Percentiles rank a stretch among this genome's conserved stretches.
These are phyloP conservation scores for Planoprotostelium fungivorum DNA, from an alignment of 78 protist species.

Conservation along the genomic window DNA sequence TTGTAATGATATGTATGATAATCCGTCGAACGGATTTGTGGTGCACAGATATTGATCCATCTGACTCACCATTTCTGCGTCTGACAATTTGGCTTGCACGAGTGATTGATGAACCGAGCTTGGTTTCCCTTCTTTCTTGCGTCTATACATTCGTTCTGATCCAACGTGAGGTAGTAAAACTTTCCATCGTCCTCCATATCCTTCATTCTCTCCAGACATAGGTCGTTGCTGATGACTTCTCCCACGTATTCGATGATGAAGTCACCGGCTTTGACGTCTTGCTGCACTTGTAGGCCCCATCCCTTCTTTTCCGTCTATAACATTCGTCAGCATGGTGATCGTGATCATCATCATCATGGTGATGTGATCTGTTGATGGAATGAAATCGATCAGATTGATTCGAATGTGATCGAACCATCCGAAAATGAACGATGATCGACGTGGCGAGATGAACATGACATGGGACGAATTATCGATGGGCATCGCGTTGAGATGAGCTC, in stretches of 20 bases:
- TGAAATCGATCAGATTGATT: too few relatives aligned
- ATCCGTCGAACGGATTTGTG: too few relatives aligned
- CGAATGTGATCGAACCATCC: background rate
- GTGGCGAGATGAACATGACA: too few relatives aligned
- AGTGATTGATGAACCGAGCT: constrained; percentile 68
- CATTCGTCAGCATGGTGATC: background rate
- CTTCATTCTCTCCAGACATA: constrained; percentile 25
- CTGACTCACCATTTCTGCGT: constrained; percentile 69
- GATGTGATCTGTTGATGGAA: too few relatives aligned
- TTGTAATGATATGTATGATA: too few relatives aligned
- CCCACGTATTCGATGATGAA: constrained; percentile 78
- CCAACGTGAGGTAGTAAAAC: constrained; percentile 61
- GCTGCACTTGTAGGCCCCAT: constrained; percentile 51
- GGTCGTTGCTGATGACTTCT: constrained; percentile 46
- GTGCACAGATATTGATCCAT: too few relatives aligned
- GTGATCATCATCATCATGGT: background rate
- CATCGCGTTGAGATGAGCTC: background rate
- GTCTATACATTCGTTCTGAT: constrained; percentile 49
- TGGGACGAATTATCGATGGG: background rate
- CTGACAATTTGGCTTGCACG: constrained; percentile 77
- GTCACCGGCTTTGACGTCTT: constrained; percentile 14
- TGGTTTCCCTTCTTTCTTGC: constrained; percentile 61
- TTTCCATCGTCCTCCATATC: constrained; percentile 27
- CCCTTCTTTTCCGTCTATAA: constrained; percentile 58
- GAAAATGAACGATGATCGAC: background rate